phyloP scores from a whole-genome alignment of 192 early-diverging fungal genomes.

The Backusella liffmaniae region DNA sequence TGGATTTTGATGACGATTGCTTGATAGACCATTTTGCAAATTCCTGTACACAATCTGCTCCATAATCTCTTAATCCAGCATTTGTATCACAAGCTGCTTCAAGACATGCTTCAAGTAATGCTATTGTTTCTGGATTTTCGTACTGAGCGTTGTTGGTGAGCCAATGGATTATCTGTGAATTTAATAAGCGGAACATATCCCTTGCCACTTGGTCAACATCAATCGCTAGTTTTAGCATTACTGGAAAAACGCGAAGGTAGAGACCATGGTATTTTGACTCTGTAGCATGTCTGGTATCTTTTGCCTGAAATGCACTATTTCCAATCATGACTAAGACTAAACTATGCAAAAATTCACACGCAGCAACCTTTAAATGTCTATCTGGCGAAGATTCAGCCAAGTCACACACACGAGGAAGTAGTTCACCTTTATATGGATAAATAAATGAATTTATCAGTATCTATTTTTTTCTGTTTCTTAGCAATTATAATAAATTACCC shows the following conservation, averaged over 20 bases:
- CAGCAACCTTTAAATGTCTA: slow-evolving; percentile 72
- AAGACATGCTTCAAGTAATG: slow-evolving; percentile 64
- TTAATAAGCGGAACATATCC: slow-evolving; percentile 63
- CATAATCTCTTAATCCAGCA: slow-evolving; percentile 65
- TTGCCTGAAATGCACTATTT: slow-evolving; percentile 53
- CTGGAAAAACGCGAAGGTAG: slow-evolving; percentile 67
- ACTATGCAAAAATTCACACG: slow-evolving; percentile 72
- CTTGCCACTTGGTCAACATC: slow-evolving; percentile 72
- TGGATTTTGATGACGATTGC: slow-evolving; percentile 45
- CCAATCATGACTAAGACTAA: slow-evolving; percentile 76
- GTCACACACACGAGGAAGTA: slow-evolving; percentile 73
- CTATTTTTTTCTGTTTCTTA: not conserved
- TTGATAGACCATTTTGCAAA: slow-evolving; percentile 79
- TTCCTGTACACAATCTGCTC: slow-evolving; percentile 70
- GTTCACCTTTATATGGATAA: slow-evolving; percentile 54
- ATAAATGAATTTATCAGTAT: not conserved
- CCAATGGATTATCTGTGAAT: slow-evolving; percentile 78
- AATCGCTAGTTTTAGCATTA: slow-evolving; percentile 65
- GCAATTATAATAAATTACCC: slow-evolving; percentile 43
- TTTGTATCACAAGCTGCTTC: slow-evolving; percentile 56
- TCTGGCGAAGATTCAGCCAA: slow-evolving; percentile 73
- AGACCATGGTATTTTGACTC: slow-evolving; percentile 62
- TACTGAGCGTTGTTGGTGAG: slow-evolving; percentile 71
- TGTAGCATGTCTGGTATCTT: slow-evolving; percentile 36
- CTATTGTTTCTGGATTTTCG: slow-evolving; percentile 78